phyloP scores from a whole-genome alignment of 1,139 yeast species.

The Diutina scorzettiae region DNA sequence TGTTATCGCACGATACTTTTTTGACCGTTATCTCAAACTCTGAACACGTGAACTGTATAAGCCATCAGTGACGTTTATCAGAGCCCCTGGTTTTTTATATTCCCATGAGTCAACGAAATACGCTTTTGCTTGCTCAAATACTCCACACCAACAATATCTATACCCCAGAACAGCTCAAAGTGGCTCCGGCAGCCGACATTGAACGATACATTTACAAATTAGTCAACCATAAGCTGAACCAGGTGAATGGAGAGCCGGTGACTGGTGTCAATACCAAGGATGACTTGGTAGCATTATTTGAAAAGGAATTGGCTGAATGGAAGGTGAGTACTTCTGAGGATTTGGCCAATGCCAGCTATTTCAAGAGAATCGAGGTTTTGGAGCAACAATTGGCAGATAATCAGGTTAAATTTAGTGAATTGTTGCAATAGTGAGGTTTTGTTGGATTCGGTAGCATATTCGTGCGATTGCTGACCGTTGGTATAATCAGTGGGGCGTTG shows the following conservation, averaged over 20 bases:
- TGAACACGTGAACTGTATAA: too few species aligned
- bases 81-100: too few species aligned
- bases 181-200: conserved; percentile 10
- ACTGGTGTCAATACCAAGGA: conserved; percentile 10
- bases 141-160: conserved; percentile 14
- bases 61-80: too few species aligned
- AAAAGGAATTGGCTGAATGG: conserved; percentile 10
- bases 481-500: too few species aligned
- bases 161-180: conserved; percentile 10
- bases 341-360: conserved; percentile 16
- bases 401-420: conserved; percentile 7
- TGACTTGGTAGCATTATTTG: conserved; percentile 12
- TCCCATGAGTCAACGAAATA: conserved; percentile 11
- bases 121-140: conserved; percentile 15
- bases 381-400: conserved; percentile 10
- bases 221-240: conserved; percentile 14
- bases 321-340: conserved; percentile 14
- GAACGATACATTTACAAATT: conserved; percentile 12
- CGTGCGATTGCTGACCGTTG: too few species aligned
- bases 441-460: too few species aligned
- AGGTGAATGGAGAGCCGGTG: conserved; percentile 10
- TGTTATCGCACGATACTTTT: too few species aligned
- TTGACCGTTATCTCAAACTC: too few species aligned
- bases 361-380: conserved; percentile 13
- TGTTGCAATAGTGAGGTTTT: background rate